phyloP scores from a whole-genome alignment of 129 eudicot genomes.

The Flaveria brownii region DNA sequence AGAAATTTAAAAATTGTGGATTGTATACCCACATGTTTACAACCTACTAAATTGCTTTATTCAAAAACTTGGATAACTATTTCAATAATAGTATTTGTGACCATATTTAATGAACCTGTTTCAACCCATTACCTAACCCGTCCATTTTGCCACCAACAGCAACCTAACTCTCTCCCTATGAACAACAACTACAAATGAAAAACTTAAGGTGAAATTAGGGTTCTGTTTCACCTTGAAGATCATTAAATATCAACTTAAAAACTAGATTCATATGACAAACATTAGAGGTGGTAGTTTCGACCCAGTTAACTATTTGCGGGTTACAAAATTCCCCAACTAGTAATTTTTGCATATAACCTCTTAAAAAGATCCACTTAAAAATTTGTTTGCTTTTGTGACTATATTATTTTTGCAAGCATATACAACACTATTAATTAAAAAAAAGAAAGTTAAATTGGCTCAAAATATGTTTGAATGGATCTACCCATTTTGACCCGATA shows the following conservation, averaged over 20 bases:
- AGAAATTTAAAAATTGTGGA: neutral
- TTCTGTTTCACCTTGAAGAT: neutral
- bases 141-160: neutral
- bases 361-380: neutral
- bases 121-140: neutral
- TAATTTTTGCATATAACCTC: constrained; percentile 3
- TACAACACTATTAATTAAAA: neutral
- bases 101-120: neutral
- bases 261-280: neutral
- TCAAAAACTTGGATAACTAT: too few relatives aligned
- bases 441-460: neutral
- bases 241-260: neutral
- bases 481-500: neutral
- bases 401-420: neutral
- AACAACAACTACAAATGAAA: neutral
- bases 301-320: neutral
- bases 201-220: neutral
- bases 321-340: neutral
- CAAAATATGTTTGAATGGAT: neutral
- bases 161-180: neutral
- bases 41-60: too few relatives aligned
- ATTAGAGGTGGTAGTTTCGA: neutral
- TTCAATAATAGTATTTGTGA: neutral
- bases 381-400: neutral
- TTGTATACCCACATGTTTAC: too few relatives aligned